Conservation (phyloP, 129 eudicot genomes). For the Tagetes patula region DNA sequence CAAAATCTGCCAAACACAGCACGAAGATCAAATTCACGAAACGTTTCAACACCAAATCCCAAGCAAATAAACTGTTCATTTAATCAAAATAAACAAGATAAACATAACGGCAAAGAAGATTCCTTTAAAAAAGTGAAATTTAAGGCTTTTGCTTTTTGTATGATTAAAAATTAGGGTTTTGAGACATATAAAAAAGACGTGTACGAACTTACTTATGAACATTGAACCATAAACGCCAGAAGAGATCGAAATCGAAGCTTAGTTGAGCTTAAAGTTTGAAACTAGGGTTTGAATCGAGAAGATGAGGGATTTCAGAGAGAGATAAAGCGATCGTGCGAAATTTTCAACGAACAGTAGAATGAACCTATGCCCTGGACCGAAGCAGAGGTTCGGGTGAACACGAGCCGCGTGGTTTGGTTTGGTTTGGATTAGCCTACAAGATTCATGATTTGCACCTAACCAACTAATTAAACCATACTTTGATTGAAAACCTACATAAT, state of each 20-base stretch:
- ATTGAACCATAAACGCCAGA: slow-evolving; percentile 22
- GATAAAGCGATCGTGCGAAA: slow-evolving; percentile 62
- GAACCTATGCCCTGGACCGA: slow-evolving; percentile 36
- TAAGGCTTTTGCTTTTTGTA: slow-evolving; percentile 23
- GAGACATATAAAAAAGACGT: slow-evolving; percentile 16
- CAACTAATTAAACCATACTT: too few species aligned
- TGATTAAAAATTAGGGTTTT: slow-evolving; percentile 54
- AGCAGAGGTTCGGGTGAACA: slow-evolving; percentile 42
- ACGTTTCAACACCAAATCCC: slow-evolving; percentile 15
- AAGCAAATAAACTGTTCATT: slow-evolving; percentile 20
- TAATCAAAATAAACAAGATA: slow-evolving; percentile 24
- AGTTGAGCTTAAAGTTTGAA: slow-evolving; percentile 14
- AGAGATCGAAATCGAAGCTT: slow-evolving; percentile 36
- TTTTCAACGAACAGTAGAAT: slow-evolving; percentile 66
- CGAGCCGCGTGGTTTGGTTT: slow-evolving; percentile 32
- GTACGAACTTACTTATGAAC: slow-evolving; percentile 38
- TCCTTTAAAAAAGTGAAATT: slow-evolving; percentile 27
- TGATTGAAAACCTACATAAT: too few species aligned
- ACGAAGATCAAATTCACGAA: slow-evolving; percentile 31
- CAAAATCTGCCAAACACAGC: slow-evolving; percentile 20
- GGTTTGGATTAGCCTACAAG: too few species aligned
- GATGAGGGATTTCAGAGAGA: slow-evolving; percentile 47
- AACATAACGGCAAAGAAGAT: slow-evolving; percentile 23
- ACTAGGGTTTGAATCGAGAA: slow-evolving; percentile 60
- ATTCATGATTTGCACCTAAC: too few species aligned